phyloP scores from a whole-genome alignment of 2,329 filamentous ascomycete genomes.

The Nemania abortiva region DNA sequence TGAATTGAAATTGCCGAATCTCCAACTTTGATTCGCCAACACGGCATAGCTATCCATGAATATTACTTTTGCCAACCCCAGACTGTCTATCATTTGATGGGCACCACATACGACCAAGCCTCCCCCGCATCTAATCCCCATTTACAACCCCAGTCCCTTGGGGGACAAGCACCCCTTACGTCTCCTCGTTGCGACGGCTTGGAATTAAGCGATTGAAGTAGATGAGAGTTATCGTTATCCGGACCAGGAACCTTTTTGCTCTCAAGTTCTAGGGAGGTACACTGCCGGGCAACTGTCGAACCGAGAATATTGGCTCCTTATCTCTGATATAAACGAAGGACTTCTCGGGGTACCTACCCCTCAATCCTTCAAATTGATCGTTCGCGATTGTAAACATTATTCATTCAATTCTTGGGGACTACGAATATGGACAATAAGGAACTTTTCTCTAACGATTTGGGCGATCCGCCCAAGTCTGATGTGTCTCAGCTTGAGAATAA shows the following conservation, averaged over 20 bases:
- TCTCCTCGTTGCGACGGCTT: neutral
- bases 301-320: neutral
- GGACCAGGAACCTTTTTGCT: neutral
- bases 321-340: neutral
- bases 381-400: neutral
- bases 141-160: slow-evolving; percentile 1
- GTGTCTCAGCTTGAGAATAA: slow-evolving; percentile 30
- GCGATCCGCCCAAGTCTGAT: slow-evolving; percentile 30
- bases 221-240: neutral
- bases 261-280: neutral
- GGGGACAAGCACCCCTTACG: too few relatives aligned
- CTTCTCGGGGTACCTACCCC: neutral
- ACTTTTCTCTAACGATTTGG: slow-evolving; percentile 1
- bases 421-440: slow-evolving; percentile 28
- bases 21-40: slow-evolving; percentile 10
- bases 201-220: neutral
- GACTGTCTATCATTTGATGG: neutral
- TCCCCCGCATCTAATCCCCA: slow-evolving; percentile 22
- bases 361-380: neutral
- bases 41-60: neutral
- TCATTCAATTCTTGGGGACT: neutral
- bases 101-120: neutral
- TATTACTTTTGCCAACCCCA: neutral
- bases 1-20: slow-evolving; percentile 4
- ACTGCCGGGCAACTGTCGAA: neutral